A percentile compares a stretch with the other conserved stretches of the same genome.
phyloP scores from a whole-genome alignment of 2,329 filamentous ascomycete species.

The Monosporascus sp. region DNA sequence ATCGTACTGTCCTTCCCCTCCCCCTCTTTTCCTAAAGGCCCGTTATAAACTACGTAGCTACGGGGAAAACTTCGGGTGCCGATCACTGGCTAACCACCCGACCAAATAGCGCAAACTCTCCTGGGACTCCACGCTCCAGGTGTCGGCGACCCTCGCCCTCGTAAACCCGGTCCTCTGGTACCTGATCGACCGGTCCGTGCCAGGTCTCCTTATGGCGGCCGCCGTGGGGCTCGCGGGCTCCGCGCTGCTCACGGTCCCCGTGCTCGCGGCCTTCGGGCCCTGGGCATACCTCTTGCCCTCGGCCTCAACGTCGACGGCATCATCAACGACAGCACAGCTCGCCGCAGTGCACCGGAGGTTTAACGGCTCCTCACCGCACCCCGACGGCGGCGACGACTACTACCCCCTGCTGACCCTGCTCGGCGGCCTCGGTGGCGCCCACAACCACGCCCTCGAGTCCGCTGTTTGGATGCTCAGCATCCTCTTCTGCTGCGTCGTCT shows the following conservation, averaged over 20 bases:
- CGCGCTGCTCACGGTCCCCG: conserved; percentile 62
- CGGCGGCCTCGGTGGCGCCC: conserved; percentile 44
- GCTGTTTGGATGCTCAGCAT: conserved; percentile 90
- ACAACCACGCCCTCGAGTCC: conserved; percentile 58
- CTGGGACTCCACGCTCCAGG: conserved; percentile 93
- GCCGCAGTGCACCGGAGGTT: neutral
- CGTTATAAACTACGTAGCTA: neutral
- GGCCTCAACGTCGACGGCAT: too few species aligned
- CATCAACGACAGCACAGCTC: too few species aligned
- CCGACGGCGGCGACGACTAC: conserved; percentile 14
- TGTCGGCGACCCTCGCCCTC: conserved; percentile 81
- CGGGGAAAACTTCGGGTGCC: too few species aligned
- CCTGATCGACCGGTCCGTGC: conserved; percentile 81
- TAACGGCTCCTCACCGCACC: neutral
- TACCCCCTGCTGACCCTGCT: neutral
- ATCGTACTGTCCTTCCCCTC: neutral
- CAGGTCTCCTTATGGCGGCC: conserved; percentile 75
- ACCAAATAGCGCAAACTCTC: conserved; percentile 68
- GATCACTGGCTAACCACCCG: too few species aligned
- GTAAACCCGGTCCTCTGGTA: conserved; percentile 96
- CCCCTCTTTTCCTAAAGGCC: conserved; percentile 8
- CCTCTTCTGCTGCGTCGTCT: conserved; percentile 89
- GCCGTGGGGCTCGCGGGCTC: conserved; percentile 71
- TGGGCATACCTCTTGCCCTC: neutral
- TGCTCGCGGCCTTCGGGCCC: conserved; percentile 26